These are phyloP conservation scores for Brettanomyces bruxellensis DNA, from an alignment of 805 yeast genomes.

Conservation along the genomic window DNA sequence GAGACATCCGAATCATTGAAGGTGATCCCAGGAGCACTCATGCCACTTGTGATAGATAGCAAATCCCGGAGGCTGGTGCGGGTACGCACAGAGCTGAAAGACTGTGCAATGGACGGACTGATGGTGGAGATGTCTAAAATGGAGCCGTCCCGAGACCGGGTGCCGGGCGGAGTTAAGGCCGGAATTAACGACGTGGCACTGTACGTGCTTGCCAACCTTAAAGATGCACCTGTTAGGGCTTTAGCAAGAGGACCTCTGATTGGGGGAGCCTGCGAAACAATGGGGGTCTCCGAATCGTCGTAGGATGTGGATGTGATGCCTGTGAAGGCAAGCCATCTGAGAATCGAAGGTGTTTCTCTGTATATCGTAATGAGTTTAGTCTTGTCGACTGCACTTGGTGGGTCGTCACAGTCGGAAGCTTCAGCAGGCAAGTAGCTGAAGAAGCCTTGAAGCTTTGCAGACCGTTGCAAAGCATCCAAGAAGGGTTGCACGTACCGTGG, in stretches of 20 bases:
- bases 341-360: background rate
- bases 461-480: background rate
- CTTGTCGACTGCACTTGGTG: background rate
- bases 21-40: background rate
- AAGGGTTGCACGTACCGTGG: background rate
- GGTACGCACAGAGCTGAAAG: background rate
- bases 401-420: background rate
- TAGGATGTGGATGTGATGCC: background rate
- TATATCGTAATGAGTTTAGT: background rate
- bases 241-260: background rate
- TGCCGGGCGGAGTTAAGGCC: background rate
- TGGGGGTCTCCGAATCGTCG: background rate
- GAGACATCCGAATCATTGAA: background rate
- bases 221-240: background rate
- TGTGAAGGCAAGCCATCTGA: background rate
- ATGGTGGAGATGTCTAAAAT: background rate
- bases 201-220: background rate
- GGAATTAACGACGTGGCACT: background rate
- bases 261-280: background rate
- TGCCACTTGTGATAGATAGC: background rate
- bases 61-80: background rate
- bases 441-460: background rate
- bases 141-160: background rate
- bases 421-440: background rate
- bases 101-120: background rate